These are phyloP conservation scores for Acacia melanoxylon DNA, from an alignment of 306 rosid genomes.

Conservation along the genomic window DNA sequence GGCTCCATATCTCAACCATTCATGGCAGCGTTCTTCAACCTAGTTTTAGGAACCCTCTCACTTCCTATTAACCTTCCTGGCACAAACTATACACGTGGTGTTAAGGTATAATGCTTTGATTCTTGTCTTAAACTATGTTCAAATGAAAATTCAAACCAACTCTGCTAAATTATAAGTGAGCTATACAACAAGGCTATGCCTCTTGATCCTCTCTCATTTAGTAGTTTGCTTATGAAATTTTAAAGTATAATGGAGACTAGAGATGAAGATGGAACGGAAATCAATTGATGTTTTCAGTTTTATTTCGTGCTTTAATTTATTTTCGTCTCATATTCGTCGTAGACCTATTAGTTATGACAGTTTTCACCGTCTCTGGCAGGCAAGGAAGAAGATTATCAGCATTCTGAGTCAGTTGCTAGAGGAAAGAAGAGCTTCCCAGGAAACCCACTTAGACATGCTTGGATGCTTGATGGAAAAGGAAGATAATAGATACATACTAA, in stretches of 20 bases:
- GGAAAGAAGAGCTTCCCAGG: conserved; percentile 67
- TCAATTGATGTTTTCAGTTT: not conserved
- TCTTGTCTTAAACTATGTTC: not conserved
- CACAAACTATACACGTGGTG: conserved; percentile 71
- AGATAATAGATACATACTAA: conserved; percentile 56
- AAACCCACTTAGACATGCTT: conserved; percentile 72
- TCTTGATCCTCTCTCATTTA: not conserved
- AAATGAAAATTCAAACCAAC: not conserved
- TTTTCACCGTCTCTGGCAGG: conserved; percentile 46
- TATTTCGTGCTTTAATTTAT: not conserved
- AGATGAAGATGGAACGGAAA: not conserved
- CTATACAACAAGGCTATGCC: not conserved
- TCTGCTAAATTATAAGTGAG: not conserved
- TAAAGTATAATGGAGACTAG: not conserved
- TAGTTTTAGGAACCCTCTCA: conserved; percentile 86
- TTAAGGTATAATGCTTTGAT: conserved; percentile 54
- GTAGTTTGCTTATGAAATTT: not conserved
- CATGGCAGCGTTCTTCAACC: conserved; percentile 81
- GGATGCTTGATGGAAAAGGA: conserved; percentile 60
- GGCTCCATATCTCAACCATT: conserved; percentile 50
- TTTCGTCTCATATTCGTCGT: not conserved
- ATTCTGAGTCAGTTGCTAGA: conserved; percentile 59
- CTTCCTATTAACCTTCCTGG: conserved; percentile 93
- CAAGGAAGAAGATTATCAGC: conserved; percentile 70
- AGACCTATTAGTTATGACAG: not conserved